These are phyloP conservation scores for Chimonanthus salicifolius DNA, from an alignment of 164 flowering plant genomes.

Conservation along the genomic window DNA sequence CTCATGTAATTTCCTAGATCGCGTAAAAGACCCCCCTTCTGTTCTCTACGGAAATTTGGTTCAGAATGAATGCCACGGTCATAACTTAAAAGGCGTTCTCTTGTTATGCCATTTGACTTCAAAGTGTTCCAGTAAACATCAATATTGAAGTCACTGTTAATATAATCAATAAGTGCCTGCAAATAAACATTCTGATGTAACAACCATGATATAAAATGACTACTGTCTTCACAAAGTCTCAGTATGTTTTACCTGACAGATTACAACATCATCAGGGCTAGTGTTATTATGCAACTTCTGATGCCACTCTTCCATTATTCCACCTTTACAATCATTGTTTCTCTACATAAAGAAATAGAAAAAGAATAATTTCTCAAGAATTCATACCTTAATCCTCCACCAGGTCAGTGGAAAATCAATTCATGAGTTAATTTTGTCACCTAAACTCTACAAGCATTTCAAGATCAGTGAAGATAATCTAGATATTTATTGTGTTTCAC, in stretches of 20 bases:
- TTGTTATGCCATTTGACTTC: conserved; percentile 89
- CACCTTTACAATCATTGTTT: conserved; percentile 95
- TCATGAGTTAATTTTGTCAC: background rate
- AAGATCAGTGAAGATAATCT: background rate
- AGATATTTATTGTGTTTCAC: background rate
- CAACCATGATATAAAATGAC: background rate
- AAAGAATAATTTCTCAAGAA: background rate
- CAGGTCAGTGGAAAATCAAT: background rate
- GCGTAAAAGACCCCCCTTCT: conserved; percentile 85
- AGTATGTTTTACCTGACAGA: conserved; percentile 71
- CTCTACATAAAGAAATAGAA: conserved; percentile 38
- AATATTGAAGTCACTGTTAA: conserved; percentile 75
- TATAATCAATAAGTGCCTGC: conserved; percentile 89
- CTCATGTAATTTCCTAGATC: conserved; percentile 94
- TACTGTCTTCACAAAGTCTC: background rate
- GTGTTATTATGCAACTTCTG: conserved; percentile 97
- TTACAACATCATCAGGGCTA: conserved; percentile 98
- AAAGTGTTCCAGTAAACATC: conserved; percentile 87
- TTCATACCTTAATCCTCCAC: background rate
- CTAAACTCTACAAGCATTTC: background rate
- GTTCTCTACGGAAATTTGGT: conserved; percentile 73
- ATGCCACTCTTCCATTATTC: conserved; percentile 99
- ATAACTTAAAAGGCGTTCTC: conserved; percentile 92
- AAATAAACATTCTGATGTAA: conserved; percentile 7
- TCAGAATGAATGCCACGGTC: conserved; percentile 94